These are phyloP conservation scores for Globisporangium barbulae DNA, from an alignment of 352 stramenopile species.

Conservation along the genomic window DNA sequence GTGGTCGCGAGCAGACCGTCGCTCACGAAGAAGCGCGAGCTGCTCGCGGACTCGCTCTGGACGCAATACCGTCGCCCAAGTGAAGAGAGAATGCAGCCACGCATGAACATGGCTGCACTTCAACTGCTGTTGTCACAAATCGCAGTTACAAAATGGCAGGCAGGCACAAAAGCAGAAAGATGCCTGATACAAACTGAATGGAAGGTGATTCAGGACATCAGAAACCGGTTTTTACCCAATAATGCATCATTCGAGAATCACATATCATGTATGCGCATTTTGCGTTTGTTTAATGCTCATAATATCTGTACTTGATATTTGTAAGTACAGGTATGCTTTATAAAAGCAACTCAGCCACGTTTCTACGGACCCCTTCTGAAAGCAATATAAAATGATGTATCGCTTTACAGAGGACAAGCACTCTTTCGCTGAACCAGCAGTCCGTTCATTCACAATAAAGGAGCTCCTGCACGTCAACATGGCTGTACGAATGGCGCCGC, in stretches of 20 bases:
- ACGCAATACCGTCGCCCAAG: slow-evolving; percentile 1
- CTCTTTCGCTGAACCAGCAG: background rate
- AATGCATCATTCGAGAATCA: no score
- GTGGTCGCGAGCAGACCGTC: background rate
- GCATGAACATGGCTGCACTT: background rate
- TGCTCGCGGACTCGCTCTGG: slow-evolving; percentile 4
- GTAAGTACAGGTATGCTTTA: background rate
- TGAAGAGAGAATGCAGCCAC: background rate
- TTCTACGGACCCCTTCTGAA: background rate
- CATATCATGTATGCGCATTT: no score
- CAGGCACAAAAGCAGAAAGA: no score
- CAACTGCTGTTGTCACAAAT: background rate
- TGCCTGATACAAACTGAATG: no score
- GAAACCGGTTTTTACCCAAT: no score
- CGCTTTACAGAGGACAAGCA: background rate
- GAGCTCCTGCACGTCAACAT: slow-evolving; percentile 1
- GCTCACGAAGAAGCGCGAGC: slow-evolving; percentile 5
- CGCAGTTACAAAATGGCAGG: no score
- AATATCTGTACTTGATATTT: background rate
- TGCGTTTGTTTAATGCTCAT: background rate
- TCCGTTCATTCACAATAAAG: background rate
- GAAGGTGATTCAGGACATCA: no score
- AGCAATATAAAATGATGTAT: background rate
- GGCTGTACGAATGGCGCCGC: slow-evolving; percentile 1
- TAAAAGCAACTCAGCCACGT: background rate